Evolutionary conservation across 2,329 filamentous ascomycete genomes (phyloP).

Genomic region (Apiospora hydei): DNA sequence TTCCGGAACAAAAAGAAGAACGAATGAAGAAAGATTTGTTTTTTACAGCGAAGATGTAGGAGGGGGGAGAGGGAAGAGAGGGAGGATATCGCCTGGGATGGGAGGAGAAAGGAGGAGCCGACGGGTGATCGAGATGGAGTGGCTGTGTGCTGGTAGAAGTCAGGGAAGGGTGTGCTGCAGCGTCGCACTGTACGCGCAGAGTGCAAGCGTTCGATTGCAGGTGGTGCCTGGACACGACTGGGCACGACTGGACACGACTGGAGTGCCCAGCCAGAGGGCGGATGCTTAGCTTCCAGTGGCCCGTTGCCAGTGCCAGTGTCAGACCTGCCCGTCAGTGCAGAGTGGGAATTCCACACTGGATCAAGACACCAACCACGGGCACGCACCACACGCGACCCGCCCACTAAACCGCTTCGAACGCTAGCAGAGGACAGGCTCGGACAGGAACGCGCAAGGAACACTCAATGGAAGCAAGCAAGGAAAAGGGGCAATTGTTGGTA

Average conservation of each 20-base stretch:
- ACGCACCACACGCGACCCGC: slow-evolving; percentile 10
- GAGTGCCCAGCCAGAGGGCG: not conserved
- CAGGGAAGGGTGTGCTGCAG: not conserved
- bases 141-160: slow-evolving; percentile 18
- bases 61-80: not conserved
- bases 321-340: slow-evolving; percentile 15
- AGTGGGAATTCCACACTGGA: slow-evolving; percentile 11
- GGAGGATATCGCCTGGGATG: slow-evolving; percentile 9
- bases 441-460: slow-evolving; percentile 17
- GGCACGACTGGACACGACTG: too few relatives aligned
- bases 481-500: slow-evolving; percentile 17
- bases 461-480: slow-evolving; percentile 19
- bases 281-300: not conserved
- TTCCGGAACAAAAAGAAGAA: slow-evolving; percentile 20
- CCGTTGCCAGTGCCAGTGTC: slow-evolving; percentile 19
- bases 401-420: slow-evolving; percentile 3
- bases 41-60: slow-evolving; percentile 16
- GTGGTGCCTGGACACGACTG: not conserved
- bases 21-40: slow-evolving; percentile 17
- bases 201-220: not conserved
- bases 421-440: not conserved
- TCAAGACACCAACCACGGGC: not conserved
- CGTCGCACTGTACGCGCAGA: slow-evolving; percentile 13
- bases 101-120: slow-evolving; percentile 23
- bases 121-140: slow-evolving; percentile 24